These are phyloP conservation scores for Candida gorgasii DNA, from an alignment of 805 yeast genomes.

Conservation along the genomic window DNA sequence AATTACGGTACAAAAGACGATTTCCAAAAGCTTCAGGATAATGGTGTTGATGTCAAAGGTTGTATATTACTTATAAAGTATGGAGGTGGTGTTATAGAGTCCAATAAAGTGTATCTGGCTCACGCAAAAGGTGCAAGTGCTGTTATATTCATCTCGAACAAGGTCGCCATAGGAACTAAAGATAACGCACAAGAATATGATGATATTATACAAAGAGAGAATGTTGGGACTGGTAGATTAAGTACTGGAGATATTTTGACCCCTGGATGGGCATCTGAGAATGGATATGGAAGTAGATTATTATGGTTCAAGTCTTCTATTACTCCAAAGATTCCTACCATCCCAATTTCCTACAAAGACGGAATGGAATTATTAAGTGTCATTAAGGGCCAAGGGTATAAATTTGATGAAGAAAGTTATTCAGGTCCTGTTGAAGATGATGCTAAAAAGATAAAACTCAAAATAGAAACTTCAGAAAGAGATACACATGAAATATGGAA, in stretches of 20 bases:
- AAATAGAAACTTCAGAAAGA: slow-evolving; percentile 42
- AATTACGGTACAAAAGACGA: slow-evolving; percentile 67
- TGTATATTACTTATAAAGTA: slow-evolving; percentile 62
- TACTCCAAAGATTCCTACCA: slow-evolving; percentile 71
- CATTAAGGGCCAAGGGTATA: slow-evolving; percentile 32
- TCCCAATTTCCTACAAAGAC: slow-evolving; percentile 78
- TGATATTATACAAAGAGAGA: slow-evolving; percentile 51
- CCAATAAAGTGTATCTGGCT: slow-evolving; percentile 49
- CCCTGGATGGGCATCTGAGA: slow-evolving; percentile 69
- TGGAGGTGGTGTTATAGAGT: slow-evolving; percentile 44
- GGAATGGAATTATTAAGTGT: slow-evolving; percentile 41
- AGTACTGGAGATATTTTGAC: slow-evolving; percentile 78
- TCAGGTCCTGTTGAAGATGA: slow-evolving; percentile 27
- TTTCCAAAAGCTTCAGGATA: slow-evolving; percentile 39
- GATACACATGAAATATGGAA: slow-evolving; percentile 73
- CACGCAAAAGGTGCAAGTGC: slow-evolving; percentile 60
- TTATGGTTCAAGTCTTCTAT: slow-evolving; percentile 48
- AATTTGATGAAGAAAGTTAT: slow-evolving; percentile 27
- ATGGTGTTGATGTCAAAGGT: slow-evolving; percentile 42
- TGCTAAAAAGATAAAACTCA: slow-evolving; percentile 23
- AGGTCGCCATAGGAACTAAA: slow-evolving; percentile 19
- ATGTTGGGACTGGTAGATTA: slow-evolving; percentile 58
- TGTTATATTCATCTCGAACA: slow-evolving; percentile 58
- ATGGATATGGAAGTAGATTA: slow-evolving; percentile 38
- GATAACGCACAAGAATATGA: slow-evolving; percentile 22